Evolutionary conservation across 371 early-diverging fungal genomes (phyloP), one percentile per base, ranked within the genome.

Genomic region (Rhizopus delemar): DNA sequence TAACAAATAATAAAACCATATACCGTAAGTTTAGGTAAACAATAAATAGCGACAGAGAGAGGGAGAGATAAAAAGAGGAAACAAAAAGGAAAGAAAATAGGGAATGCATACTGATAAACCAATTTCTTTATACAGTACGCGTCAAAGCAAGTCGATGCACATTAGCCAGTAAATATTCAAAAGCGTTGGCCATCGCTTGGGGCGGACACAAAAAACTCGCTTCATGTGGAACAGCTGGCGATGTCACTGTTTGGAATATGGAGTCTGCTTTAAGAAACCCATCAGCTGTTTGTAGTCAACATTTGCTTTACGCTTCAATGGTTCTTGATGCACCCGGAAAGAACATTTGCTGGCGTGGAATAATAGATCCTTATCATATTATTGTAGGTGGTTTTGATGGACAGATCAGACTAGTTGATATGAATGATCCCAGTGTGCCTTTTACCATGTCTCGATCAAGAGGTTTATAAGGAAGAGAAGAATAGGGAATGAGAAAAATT

Each of bases 371-470:
- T 7, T 52, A 48, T 15, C 49, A 53, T n/a, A 12, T 76, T 2
- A 2, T 73, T 9, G 62, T 62, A 5, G 34, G 54, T 55, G 77
- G 82, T 0, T 63, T 51, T 49, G 86, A 86, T 61, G 86, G 86
- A 0, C 46, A 58, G 36, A 13, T 81, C 2, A 32, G 60, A 11
- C 16, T 73, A 28, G 50, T 66, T 13, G 83, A 86, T 46, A 53
- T 66, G 11, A 65, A 65, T 3, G 80, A 83, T 61, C 75, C 80
- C 5, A 63, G 50, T 46, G 51, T 71, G 0, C 41, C 38, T 7
- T 41, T 51, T 3, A 8, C 32, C 1, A 4, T 65, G 11, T 13
- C 28, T 2, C 49, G 69, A 34, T 9, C 34, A 8, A 46, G 69
- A 58, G 56, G 57, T 63, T 33, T 46, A 11, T 4, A 31, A 32